A percentile compares a stretch with the other conserved stretches of the same genome.
phyloP scores from a whole-genome alignment of 352 stramenopile genomes.

The Salisapilia sapeloensis region DNA sequence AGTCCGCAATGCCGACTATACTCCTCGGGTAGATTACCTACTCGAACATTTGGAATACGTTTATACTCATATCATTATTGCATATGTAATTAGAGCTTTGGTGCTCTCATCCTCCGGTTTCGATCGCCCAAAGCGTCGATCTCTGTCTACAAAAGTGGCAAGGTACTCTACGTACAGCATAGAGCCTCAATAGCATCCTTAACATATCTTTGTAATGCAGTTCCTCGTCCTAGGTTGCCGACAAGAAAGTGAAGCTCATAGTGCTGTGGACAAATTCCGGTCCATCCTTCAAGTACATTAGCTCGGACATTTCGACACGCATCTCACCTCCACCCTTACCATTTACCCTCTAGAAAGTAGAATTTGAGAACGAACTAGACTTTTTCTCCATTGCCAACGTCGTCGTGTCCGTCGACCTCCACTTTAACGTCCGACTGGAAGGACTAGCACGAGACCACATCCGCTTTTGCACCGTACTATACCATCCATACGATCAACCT shows the following conservation, averaged over 20 bases:
- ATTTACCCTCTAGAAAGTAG: conserved; percentile 24
- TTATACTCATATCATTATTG: background rate
- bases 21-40: conserved; percentile 14
- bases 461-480: conserved; percentile 47
- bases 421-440: conserved; percentile 65
- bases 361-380: conserved; percentile 19
- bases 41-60: background rate
- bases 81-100: conserved; percentile 21
- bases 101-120: conserved; percentile 48
- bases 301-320: background rate
- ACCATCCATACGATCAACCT: background rate
- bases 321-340: background rate
- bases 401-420: conserved; percentile 84
- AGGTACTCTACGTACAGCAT: conserved; percentile 10
- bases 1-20: conserved; percentile 58
- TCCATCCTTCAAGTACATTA: conserved; percentile 31
- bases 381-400: conserved; percentile 68
- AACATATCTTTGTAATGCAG: conserved; percentile 6
- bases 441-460: conserved; percentile 35
- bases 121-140: conserved; percentile 29
- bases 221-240: conserved; percentile 44
- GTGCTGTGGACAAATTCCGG: conserved; percentile 33
- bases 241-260: conserved; percentile 13
- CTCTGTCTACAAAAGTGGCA: conserved; percentile 45
- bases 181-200: background rate